These are phyloP conservation scores for Carpinus fangiana DNA, from an alignment of 306 rosid species.

Conservation along the genomic window DNA sequence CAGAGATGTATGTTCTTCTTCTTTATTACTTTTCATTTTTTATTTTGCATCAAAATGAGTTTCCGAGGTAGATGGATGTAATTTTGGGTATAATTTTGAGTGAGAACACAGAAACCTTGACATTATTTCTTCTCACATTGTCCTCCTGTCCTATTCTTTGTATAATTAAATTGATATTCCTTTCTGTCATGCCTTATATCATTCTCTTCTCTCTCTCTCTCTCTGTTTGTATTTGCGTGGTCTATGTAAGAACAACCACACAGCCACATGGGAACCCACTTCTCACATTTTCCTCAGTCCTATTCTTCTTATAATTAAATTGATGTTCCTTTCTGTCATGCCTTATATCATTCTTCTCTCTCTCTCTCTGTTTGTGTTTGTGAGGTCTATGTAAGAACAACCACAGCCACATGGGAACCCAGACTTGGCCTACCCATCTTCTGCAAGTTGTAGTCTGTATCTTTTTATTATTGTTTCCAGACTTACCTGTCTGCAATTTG, in stretches of 20 bases:
- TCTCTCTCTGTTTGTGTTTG: not conserved
- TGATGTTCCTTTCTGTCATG: no score
- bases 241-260: not conserved
- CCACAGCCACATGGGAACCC: not conserved
- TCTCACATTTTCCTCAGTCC: not conserved
- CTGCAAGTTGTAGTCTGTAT: not conserved
- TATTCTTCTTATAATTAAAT: no score
- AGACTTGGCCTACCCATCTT: not conserved
- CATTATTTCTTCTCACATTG: not conserved
- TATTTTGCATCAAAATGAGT: not conserved
- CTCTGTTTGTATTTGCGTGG: no score
- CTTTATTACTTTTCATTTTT: not conserved
- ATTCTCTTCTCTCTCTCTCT: not conserved
- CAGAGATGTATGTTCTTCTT: conserved; percentile 58
- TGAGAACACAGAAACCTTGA: conserved; percentile 40
- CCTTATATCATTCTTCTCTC: not conserved
- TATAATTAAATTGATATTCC: no score
- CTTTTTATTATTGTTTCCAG: not conserved
- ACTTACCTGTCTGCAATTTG: conserved; percentile 16
- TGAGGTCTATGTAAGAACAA: not conserved
- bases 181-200: not conserved
- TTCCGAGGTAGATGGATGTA: not conserved
- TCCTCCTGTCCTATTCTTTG: not conserved
- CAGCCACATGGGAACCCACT: not conserved
- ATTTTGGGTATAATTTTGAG: conserved; percentile 92